These are phyloP conservation scores for Tylopilus cervinicoccineus DNA, from an alignment of 768 basidiomycete genomes.

Conservation along the genomic window DNA sequence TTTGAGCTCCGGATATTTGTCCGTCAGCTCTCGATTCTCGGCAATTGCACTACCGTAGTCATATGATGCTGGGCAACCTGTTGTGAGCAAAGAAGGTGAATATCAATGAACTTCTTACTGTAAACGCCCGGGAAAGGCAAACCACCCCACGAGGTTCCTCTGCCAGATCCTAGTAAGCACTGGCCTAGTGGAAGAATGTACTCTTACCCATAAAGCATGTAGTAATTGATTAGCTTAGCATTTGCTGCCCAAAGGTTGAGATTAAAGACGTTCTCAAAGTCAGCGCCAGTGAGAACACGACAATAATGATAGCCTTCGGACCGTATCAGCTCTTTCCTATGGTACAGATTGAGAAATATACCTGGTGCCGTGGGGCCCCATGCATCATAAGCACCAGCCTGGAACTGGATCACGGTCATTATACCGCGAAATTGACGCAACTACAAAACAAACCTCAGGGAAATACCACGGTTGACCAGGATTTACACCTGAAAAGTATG, in stretches of 20 bases:
- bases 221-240: slow-evolving; percentile 77
- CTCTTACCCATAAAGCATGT: slow-evolving; percentile 76
- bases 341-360: slow-evolving; percentile 15
- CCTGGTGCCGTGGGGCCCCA: slow-evolving; percentile 76
- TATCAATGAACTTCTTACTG: slow-evolving; percentile 31
- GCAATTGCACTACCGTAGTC: slow-evolving; percentile 75
- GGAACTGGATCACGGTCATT: slow-evolving; percentile 42
- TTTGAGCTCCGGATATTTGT: slow-evolving; percentile 77
- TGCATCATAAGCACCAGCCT: slow-evolving; percentile 76
- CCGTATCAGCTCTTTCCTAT: slow-evolving; percentile 1
- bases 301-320: slow-evolving; percentile 59
- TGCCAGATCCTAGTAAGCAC: slow-evolving; percentile 25
- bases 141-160: slow-evolving; percentile 84
- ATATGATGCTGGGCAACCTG: slow-evolving; percentile 47
- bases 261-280: slow-evolving; percentile 80
- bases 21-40: slow-evolving; percentile 61
- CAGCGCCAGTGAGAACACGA: slow-evolving; percentile 59
- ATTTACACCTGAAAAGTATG: slow-evolving; percentile 36
- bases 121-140: slow-evolving; percentile 77
- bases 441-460: slow-evolving; percentile 48
- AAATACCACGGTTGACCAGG: slow-evolving; percentile 63
- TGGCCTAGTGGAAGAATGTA: neutral
- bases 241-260: slow-evolving; percentile 76
- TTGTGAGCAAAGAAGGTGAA: neutral
- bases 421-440: neutral